These are phyloP conservation scores for Globisporangium okanoganense DNA, from an alignment of 352 stramenopile genomes.

Conservation along the genomic window DNA sequence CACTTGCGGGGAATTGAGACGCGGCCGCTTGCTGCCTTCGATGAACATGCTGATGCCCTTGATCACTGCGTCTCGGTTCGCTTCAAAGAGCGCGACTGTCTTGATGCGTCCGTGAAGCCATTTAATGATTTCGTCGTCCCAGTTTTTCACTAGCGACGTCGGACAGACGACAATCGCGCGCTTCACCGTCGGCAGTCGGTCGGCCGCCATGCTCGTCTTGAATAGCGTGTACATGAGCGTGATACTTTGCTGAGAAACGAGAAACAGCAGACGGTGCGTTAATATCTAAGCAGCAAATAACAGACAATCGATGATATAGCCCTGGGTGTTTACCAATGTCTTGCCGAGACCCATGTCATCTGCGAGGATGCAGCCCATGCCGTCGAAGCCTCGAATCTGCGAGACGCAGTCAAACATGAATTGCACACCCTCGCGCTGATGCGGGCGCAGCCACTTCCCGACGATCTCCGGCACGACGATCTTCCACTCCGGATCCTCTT, in stretches of 20 bases:
- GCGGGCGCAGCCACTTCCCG: conserved; percentile 93
- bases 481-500: conserved; percentile 52
- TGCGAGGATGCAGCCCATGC: conserved; percentile 82
- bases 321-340: conserved; percentile 29
- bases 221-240: conserved; percentile 84
- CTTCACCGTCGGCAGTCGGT: conserved; percentile 58
- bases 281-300: no score
- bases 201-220: conserved; percentile 51
- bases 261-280: no score
- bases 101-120: conserved; percentile 84
- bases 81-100: conserved; percentile 79
- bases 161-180: conserved; percentile 80
- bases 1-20: conserved; percentile 58
- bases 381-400: conserved; percentile 70
- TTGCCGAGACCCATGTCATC: conserved; percentile 89
- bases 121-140: conserved; percentile 88
- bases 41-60: conserved; percentile 83
- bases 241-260: conserved; percentile 60
- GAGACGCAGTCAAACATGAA: conserved; percentile 97
- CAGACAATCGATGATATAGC: no score
- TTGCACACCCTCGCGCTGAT: conserved; percentile 95
- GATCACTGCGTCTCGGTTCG: conserved; percentile 76
- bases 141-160: conserved; percentile 88
- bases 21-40: conserved; percentile 64
- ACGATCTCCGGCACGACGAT: conserved; percentile 89